Base-by-base conservation (phyloP, 306 rosid species). In the Calophaca sinica region DNA sequence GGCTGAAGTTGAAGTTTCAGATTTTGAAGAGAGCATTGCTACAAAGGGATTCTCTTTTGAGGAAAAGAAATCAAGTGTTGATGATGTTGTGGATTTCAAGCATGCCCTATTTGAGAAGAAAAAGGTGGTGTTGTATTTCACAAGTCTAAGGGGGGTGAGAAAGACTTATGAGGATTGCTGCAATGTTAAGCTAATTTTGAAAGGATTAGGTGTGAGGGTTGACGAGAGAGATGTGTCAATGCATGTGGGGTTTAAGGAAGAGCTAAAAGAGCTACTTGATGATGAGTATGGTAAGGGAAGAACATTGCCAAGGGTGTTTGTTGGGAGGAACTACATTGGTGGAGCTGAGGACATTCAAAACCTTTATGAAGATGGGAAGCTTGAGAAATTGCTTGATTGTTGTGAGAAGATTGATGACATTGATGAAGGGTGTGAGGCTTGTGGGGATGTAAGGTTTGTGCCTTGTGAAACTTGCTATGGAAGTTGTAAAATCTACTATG, bases 391-490 rank as follows among this genome's bases (percentile, higher is more conserved):
- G 84, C 69, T 94, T 39, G 87, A 81, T 4, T 81, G 63, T 9
- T 89, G 96, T 51, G 89, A 92, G 61, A 88, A 73, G 61, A 13
- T 80, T 70, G 83, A 77, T 39, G 82, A 73, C 4, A 53, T 15
- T 38, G 64, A 33, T 0, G 82, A 80, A 5, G 79, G 44, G 0
- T 94, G 99, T 80, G 96, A 87, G 62, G 93, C 80, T 7, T 94
- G 99, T 85, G 98, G 97, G 44, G 96, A 92, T 72, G 31, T 94
- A 73, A 87, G 96, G 81, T 94, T 94, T 85, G 88, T 92, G 80
- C 99, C 96, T 28, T 94, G 99, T 77, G 91, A 87, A 79, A 86
- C 93, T 11, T 92, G 99, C 59, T 82, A 72, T n/a, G 99, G 99
- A 52, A 94, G 99, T 79, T 94, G 99, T 81, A 94, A 94, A 83